Evolutionary conservation across 768 basidiomycete genomes (phyloP).

Genomic region (Calocera viscosa): DNA sequence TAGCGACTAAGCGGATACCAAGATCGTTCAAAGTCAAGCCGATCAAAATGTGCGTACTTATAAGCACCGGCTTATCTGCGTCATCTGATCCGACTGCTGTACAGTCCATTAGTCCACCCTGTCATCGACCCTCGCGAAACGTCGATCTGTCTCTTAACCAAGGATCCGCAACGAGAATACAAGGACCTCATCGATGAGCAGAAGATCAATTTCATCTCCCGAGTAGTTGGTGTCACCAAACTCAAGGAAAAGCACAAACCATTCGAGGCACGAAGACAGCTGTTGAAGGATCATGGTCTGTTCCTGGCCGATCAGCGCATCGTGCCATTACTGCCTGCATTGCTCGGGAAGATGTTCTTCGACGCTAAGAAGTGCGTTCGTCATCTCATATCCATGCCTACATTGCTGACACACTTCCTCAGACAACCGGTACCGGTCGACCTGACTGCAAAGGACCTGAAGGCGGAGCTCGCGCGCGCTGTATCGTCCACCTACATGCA

Average conservation of each 20-base stretch:
- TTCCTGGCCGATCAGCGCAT: conserved; percentile 91
- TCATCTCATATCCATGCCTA: not conserved
- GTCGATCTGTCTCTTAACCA: not conserved
- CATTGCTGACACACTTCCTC: conserved; percentile 14
- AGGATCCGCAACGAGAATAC: not conserved
- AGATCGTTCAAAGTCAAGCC: conserved; percentile 69
- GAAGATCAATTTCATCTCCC: not conserved
- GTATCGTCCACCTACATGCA: conserved; percentile 93
- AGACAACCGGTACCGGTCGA: conserved; percentile 96
- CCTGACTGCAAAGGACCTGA: conserved; percentile 76
- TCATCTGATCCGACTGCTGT: conserved; percentile 27
- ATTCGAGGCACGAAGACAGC: conserved; percentile 40
- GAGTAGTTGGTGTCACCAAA: not conserved
- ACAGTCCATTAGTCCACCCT: conserved; percentile 19
- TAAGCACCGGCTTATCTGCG: not conserved
- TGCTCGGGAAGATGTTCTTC: conserved; percentile 85
- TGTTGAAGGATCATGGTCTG: conserved; percentile 79
- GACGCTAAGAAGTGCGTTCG: conserved; percentile 80
- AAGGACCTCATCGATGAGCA: not conserved
- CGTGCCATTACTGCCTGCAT: conserved; percentile 68
- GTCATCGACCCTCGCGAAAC: not conserved
- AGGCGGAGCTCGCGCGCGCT: conserved; percentile 82
- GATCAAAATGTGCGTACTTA: conserved; percentile 55
- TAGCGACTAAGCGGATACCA: conserved; percentile 74
- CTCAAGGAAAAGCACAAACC: not conserved